Evolutionary conservation across 495 filamentous ascomycete species (phyloP).

Genomic region (Aspergillus nidulans): DNA sequence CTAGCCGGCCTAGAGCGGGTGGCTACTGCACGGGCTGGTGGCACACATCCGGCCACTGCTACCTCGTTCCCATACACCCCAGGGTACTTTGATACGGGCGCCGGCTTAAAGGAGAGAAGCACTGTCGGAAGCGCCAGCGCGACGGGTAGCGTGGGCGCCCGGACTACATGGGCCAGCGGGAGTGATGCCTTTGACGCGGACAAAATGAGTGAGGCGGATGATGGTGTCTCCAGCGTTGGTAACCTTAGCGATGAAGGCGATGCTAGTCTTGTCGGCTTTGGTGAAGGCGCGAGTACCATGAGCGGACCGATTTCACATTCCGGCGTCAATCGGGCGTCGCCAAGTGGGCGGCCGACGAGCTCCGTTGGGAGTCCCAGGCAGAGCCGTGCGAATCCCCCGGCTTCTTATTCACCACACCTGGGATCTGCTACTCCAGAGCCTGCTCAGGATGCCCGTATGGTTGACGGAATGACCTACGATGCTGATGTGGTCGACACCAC

Average conservation of each 20-base stretch:
- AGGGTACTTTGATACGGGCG: slow-evolving; percentile 67
- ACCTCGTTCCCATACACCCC: slow-evolving; percentile 26
- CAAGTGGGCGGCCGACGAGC: slow-evolving; percentile 31
- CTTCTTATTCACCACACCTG: slow-evolving; percentile 12
- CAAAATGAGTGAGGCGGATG: slow-evolving; percentile 68
- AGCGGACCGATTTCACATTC: slow-evolving; percentile 62
- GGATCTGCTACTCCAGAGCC: slow-evolving; percentile 37
- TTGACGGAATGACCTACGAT: slow-evolving; percentile 56
- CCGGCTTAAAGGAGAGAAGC: slow-evolving; percentile 62
- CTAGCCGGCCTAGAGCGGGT: slow-evolving; percentile 82
- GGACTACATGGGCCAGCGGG: slow-evolving; percentile 69
- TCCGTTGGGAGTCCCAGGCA: slow-evolving; percentile 34
- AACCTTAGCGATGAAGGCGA: slow-evolving; percentile 75
- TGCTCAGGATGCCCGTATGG: slow-evolving; percentile 44
- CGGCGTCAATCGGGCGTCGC: slow-evolving; percentile 28
- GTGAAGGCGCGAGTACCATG: slow-evolving; percentile 79
- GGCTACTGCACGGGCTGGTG: slow-evolving; percentile 56
- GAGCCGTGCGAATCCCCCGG: slow-evolving; percentile 23
- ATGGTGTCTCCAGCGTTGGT: slow-evolving; percentile 58
- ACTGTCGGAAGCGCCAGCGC: slow-evolving; percentile 84
- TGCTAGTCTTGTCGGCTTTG: slow-evolving; percentile 76
- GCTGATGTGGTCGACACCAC: slow-evolving; percentile 51
- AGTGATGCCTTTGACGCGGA: slow-evolving; percentile 61
- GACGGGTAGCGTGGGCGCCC: slow-evolving; percentile 66
- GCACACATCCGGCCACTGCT: slow-evolving; percentile 25